Conservation (phyloP, 1,284 basidiomycete species). For the Trametes versicolor region DNA sequence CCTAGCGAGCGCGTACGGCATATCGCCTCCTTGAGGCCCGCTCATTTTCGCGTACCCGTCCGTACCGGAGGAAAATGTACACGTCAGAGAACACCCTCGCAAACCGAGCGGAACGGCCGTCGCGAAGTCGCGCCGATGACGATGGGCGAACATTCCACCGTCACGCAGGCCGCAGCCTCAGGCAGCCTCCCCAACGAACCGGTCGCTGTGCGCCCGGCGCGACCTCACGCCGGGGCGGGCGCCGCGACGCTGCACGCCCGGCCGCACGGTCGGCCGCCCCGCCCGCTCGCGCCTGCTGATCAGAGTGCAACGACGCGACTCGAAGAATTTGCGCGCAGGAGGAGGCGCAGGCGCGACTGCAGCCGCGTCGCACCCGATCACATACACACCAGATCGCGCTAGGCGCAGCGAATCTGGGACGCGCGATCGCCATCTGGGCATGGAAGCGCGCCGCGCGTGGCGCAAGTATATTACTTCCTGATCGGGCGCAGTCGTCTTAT, state of each 20-base stretch:
- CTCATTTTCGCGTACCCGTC: too few species aligned
- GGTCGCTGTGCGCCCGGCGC: neutral
- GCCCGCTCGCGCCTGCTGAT: neutral
- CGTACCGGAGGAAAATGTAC: neutral
- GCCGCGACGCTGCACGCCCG: neutral
- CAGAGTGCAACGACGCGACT: too few species aligned
- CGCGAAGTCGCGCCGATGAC: neutral
- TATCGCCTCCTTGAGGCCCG: too few species aligned
- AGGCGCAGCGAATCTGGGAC: conserved; percentile 16
- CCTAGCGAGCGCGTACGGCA: neutral
- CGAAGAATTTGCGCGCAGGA: too few species aligned
- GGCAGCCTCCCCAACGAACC: neutral
- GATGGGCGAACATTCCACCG: neutral
- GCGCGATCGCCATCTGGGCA: conserved; percentile 14
- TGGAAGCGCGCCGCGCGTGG: conserved; percentile 12
- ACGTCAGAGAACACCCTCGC: neutral
- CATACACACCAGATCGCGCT: conserved; percentile 9
- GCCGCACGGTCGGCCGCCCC: neutral
- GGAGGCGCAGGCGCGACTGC: conserved; percentile 3
- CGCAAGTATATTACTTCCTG: conserved; percentile 13
- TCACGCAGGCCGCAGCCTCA: too few species aligned
- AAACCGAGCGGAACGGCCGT: neutral
- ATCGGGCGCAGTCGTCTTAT: conserved; percentile 21
- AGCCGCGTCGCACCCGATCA: conserved; percentile 15
- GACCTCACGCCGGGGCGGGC: conserved; percentile 8